Evolutionary conservation across 2,329 filamentous ascomycete genomes (phyloP), one percentile per base, ranked within the genome.

Genomic region (Botryosphaeria dothidea): DNA sequence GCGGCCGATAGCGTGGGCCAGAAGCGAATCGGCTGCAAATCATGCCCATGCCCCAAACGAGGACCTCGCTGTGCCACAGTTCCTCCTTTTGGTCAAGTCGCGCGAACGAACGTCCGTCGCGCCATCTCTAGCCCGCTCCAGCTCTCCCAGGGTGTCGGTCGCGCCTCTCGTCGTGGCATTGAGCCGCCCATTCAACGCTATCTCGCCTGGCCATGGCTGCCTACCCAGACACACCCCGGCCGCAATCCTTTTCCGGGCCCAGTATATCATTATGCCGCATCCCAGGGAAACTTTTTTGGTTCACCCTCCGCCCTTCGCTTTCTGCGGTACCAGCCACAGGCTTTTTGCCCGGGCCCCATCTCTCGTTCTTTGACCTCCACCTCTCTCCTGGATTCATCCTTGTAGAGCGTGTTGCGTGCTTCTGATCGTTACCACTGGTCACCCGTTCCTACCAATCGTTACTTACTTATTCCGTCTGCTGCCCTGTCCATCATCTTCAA

Each of bases 1-100:
- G 38, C 27, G 17, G 56, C 56, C 56, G 56, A 60, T 46, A 60
- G 56, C 56, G 56, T 60, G 56, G 56, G 21, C 56, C 27, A 60
- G 56, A 60, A 25, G 51, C 51, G 13, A 31, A 3, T 15, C 19
- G 19, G 23, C 52, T 60, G 56, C 41, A 46, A 60, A 60, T 60
- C 56, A 46, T 46, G 38, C 54, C 56, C 52, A 57, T 29, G 36
- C 31, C 52, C 52, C 52, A 19, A 57, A 43, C 52, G 36, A 29
- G 36, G 7, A 36, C 29, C 52, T 17, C 36, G 15, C 38, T 31
- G 41, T 60, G 56, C 56, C 56, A 60, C 56, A 46, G 15, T 60
- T 60, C 13, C 56, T 25, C 25, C 29, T 60, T 60, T n/a, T 4
- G 56, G 56, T 23, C 41, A 60, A 60, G 41, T 27, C n/a, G 31